These are phyloP conservation scores for Boletus eberwhitei DNA, from an alignment of 768 basidiomycete species.

Conservation along the genomic window DNA sequence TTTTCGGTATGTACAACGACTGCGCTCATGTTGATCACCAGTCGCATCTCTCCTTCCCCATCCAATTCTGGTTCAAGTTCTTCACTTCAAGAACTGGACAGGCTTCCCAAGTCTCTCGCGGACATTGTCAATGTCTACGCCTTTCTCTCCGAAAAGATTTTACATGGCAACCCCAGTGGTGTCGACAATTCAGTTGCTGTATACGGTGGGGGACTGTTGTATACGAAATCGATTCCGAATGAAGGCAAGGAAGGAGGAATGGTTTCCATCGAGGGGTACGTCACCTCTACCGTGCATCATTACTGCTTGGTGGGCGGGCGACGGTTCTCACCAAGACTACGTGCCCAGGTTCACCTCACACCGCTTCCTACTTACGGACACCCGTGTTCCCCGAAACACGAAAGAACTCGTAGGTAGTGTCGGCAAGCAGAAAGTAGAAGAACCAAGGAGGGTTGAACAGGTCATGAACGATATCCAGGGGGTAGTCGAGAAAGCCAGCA, in stretches of 20 bases:
- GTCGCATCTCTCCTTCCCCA: conserved; percentile 56
- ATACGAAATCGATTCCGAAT: conserved; percentile 62
- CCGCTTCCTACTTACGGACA: conserved; percentile 88
- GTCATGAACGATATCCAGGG: conserved; percentile 78
- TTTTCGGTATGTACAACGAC: conserved; percentile 87
- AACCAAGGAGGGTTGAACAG: conserved; percentile 81
- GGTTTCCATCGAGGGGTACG: conserved; percentile 82
- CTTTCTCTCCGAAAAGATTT: conserved; percentile 90
- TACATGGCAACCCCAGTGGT: conserved; percentile 96
- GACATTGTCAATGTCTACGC: conserved; percentile 91
- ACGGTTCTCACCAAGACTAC: conserved; percentile 5
- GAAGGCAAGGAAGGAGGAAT: conserved; percentile 74
- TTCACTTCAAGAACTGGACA: conserved; percentile 43
- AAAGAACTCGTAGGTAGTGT: conserved; percentile 94
- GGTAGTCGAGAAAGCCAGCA: conserved; percentile 80
- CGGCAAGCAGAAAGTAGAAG: conserved; percentile 64
- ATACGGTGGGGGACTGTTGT: conserved; percentile 89
- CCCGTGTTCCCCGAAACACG: conserved; percentile 89
- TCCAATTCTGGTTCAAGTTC: conserved; percentile 8
- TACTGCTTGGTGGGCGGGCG: background rate
- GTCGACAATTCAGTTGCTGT: conserved; percentile 95
- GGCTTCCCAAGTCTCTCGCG: conserved; percentile 59
- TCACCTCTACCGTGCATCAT: conserved; percentile 3
- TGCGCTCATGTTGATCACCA: conserved; percentile 71
- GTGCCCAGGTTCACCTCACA: conserved; percentile 79